Base-by-base conservation (phyloP, 495 filamentous ascomycete species). In the Penicillium steckii region DNA sequence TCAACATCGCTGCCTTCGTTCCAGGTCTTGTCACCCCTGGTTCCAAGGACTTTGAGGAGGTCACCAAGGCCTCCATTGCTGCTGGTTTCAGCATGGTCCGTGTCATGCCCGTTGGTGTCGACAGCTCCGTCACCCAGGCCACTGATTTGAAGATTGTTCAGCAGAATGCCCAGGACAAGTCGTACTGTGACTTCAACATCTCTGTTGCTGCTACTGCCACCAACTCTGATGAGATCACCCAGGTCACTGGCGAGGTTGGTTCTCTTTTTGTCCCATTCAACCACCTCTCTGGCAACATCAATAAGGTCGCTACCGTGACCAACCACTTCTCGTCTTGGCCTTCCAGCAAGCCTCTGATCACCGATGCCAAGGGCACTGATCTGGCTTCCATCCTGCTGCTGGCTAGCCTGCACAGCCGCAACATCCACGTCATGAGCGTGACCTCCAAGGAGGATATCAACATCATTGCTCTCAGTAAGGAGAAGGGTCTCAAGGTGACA, bases 261-360 rank as follows among this genome's bases (percentile, higher is more conserved):
- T 91, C 89, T 19, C 76, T 94, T 17, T 94, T 91, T 72, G 88
- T 94, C 44, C 89, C 89, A 0, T 94, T 93, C 81, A 90, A 94
- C 66, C 88, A 92, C 62, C 71, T 91, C 8, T 89, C 87, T 18
- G 87, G 86, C 55, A 92, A 91, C 64, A 91, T 94, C 68, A 91
- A 84, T 78, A 90, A 90, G 73, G 89, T 92, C 32, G 86, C 89
- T 15, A 83, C 87, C 4, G 86, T 93, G 41, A 88, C 87, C 52
- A 85, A 82, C 44, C 89, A 94, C 71, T 93, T 94, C 56, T 84
- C 82, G 46, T 80, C 83, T 18, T 94, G 89, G 89, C 89, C 89
- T 22, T 77, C 77, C 3, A 85, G 83, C 72, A 94, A 94, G 71
- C 88, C 89, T 27, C 87, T 94, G 61, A 79, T 94, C 65, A 93